Conservation (phyloP, 2,329 filamentous ascomycete genomes). For the Diaporthe ilicicola region DNA sequence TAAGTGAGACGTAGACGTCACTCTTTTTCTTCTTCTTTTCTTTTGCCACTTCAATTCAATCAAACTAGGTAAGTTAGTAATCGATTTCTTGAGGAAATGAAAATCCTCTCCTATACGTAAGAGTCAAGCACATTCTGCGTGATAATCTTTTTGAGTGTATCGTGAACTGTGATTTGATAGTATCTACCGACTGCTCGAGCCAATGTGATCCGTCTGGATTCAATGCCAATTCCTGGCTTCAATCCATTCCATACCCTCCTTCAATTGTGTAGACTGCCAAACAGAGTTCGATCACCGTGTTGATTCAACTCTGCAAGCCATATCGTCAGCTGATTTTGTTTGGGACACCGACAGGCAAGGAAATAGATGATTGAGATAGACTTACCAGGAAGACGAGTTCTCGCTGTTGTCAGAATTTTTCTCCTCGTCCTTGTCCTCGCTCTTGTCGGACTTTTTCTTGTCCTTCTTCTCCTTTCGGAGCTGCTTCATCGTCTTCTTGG, state of each 20-base stretch:
- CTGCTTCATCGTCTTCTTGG: constrained; percentile 13
- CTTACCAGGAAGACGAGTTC: background rate
- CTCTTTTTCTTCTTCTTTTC: background rate
- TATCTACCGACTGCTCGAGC: background rate
- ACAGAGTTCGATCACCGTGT: too few species aligned
- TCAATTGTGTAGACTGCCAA: too few species aligned
- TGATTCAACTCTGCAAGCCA: background rate
- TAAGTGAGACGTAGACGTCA: background rate
- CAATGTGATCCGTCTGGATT: background rate
- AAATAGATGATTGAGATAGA: accelerated
- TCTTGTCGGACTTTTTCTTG: background rate
- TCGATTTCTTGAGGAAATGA: too few species aligned
- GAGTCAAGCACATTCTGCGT: too few species aligned
- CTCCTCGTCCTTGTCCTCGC: too few species aligned
- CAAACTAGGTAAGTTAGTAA: background rate
- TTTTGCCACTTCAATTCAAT: background rate
- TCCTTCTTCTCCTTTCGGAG: constrained; percentile 13
- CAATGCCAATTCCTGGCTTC: too few species aligned
- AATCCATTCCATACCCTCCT: too few species aligned
- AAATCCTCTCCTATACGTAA: too few species aligned
- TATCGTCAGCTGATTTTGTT: background rate
- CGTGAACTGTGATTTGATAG: too few species aligned
- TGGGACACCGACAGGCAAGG: background rate
- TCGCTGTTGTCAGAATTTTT: background rate
- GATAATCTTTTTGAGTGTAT: too few species aligned